Conservation (phyloP, 805 yeast genomes). For the Cyberlindnera petersonii region DNA sequence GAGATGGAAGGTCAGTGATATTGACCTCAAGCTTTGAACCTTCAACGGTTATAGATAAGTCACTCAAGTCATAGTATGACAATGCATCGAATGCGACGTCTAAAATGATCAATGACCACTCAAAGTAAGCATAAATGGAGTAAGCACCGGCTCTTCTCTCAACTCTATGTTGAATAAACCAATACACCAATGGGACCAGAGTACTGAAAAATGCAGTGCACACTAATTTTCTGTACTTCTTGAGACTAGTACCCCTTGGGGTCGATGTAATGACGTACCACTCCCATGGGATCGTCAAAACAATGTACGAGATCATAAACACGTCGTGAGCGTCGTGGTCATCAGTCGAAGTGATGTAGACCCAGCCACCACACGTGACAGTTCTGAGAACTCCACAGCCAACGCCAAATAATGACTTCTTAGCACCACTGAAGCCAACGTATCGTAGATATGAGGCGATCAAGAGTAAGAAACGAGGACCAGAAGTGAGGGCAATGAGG, state of each 20-base stretch:
- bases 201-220: conserved; percentile 64
- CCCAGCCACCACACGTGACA: conserved; percentile 98
- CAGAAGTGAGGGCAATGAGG: conserved; percentile 86
- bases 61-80: conserved; percentile 65
- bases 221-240: conserved; percentile 50
- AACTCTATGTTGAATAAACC: conserved; percentile 91
- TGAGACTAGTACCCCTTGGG: conserved; percentile 41
- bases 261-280: conserved; percentile 56
- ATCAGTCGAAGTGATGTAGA: conserved; percentile 93
- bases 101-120: conserved; percentile 82
- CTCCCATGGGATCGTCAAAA: conserved; percentile 91
- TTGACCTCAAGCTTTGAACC: conserved; percentile 21
- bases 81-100: conserved; percentile 85
- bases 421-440: conserved; percentile 30
- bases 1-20: conserved; percentile 15
- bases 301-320: conserved; percentile 88
- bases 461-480: conserved; percentile 77
- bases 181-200: conserved; percentile 77
- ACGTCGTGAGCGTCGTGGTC: conserved; percentile 96
- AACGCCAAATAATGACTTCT: conserved; percentile 40
- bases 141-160: conserved; percentile 89
- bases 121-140: conserved; percentile 89
- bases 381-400: conserved; percentile 80
- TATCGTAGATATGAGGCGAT: conserved; percentile 49
- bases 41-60: conserved; percentile 44